A percentile compares a stretch with the other conserved stretches of the same genome.
phyloP scores from a whole-genome alignment of 306 rosid species.

The Lotus japonicus region DNA sequence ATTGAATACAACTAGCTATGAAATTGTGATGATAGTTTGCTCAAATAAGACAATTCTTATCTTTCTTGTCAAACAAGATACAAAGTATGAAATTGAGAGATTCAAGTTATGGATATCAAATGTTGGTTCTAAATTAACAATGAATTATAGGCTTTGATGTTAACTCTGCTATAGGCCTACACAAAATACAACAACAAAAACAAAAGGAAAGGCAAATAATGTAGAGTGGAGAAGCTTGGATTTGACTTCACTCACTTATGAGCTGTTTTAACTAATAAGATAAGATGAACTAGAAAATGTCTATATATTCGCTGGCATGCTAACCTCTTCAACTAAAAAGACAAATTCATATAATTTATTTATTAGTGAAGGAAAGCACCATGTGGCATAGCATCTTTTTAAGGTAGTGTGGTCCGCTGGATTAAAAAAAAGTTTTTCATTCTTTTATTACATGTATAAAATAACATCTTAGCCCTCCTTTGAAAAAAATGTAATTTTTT shows the following conservation, averaged over 20 bases:
- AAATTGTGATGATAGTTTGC: too few relatives aligned
- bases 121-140: conserved; percentile 5
- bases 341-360: not conserved
- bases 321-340: conserved; percentile 2
- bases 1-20: not conserved
- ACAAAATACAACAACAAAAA: not conserved
- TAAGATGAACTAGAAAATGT: conserved; percentile 10
- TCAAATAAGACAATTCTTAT: not conserved
- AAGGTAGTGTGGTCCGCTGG: not conserved
- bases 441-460: not conserved
- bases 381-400: not conserved
- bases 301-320: conserved; percentile 19
- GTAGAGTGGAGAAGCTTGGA: conserved; percentile 16
- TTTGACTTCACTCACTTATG: conserved; percentile 26
- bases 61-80: conserved; percentile 20
- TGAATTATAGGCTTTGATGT: not conserved
- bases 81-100: not conserved
- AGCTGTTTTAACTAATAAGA: conserved; percentile 19
- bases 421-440: not conserved
- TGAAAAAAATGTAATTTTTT: too few relatives aligned
- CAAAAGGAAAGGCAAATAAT: not conserved
- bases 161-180: not conserved
- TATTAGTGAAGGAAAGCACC: not conserved
- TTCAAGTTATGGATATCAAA: not conserved
- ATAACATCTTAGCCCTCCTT: not conserved